Conservation (phyloP, 2,329 filamentous ascomycete species). For the Aquanectria penicillioides region DNA sequence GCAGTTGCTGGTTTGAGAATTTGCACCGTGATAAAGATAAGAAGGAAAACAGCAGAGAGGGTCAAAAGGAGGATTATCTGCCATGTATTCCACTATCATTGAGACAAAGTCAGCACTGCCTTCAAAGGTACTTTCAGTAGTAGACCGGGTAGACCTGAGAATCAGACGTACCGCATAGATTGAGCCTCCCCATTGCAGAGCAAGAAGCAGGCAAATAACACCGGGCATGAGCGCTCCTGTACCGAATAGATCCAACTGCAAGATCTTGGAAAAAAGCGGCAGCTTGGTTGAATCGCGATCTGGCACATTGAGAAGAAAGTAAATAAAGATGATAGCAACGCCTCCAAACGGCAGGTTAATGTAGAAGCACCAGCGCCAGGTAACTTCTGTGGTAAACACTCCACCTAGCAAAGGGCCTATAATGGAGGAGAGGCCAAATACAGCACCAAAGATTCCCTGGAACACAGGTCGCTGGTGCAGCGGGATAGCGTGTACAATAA, state of each 20-base stretch:
- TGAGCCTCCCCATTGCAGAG: conserved; percentile 58
- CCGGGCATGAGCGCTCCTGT: conserved; percentile 64
- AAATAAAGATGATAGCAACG: conserved; percentile 41
- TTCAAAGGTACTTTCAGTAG: no score
- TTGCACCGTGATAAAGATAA: conserved; percentile 53
- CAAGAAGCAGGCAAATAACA: conserved; percentile 56
- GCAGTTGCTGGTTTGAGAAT: conserved; percentile 47
- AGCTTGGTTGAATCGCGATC: conserved; percentile 25
- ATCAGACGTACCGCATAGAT: conserved; percentile 45
- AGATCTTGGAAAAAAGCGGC: conserved; percentile 51
- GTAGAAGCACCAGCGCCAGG: conserved; percentile 21
- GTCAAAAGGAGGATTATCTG: conserved; percentile 57
- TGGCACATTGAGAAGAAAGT: conserved; percentile 33
- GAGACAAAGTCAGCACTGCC: neutral
- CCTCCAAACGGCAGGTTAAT: conserved; percentile 15
- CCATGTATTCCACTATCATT: conserved; percentile 55
- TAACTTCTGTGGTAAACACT: neutral
- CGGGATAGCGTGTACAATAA: conserved; percentile 45
- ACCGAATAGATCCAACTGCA: conserved; percentile 63
- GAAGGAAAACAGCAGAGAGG: conserved; percentile 50
- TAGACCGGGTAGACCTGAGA: no score
- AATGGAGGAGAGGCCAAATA: conserved; percentile 1
- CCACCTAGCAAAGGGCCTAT: conserved; percentile 5
- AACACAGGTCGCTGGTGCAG: conserved; percentile 47
- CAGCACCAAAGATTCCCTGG: conserved; percentile 17